A percentile compares a stretch with the other conserved stretches of the same genome.
These are phyloP conservation scores for Prunus campanulata DNA, from an alignment of 306 rosid species.

Conservation along the genomic window DNA sequence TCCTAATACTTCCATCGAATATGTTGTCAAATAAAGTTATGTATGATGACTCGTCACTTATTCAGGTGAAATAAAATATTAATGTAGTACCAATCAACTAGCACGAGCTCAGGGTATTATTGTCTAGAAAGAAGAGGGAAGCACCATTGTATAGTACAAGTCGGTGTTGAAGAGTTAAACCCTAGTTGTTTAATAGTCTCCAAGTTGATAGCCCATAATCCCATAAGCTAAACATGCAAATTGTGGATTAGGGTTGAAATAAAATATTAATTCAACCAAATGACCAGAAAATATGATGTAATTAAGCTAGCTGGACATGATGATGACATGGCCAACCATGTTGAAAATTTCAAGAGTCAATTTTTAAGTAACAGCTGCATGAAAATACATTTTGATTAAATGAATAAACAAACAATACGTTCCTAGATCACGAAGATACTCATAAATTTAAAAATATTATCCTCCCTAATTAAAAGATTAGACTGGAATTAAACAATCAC, in stretches of 20 bases:
- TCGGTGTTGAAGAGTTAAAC: not conserved
- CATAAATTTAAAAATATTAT: constrained; percentile 15
- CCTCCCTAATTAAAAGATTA: not conserved
- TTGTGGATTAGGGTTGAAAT: not conserved
- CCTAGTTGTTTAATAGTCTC: not conserved
- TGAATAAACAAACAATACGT: not conserved
- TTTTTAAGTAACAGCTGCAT: not conserved
- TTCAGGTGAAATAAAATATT: too few species aligned
- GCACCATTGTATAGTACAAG: not conserved
- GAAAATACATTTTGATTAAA: not conserved
- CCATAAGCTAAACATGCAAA: constrained; percentile 25
- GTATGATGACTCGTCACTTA: too few species aligned
- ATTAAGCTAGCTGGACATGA: not conserved
- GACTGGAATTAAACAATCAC: not conserved
- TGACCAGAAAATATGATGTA: not conserved
- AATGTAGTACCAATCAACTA: too few species aligned
- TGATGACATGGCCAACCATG: not conserved
- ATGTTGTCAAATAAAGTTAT: too few species aligned
- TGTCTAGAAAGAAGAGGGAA: not conserved
- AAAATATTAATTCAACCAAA: not conserved
- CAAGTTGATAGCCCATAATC: not conserved
- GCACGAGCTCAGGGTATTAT: not conserved
- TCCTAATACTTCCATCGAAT: too few species aligned
- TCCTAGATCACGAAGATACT: not conserved
- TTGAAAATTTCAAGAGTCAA: not conserved